These are phyloP conservation scores for Quercus variabilis DNA, from an alignment of 306 rosid genomes.

Conservation along the genomic window DNA sequence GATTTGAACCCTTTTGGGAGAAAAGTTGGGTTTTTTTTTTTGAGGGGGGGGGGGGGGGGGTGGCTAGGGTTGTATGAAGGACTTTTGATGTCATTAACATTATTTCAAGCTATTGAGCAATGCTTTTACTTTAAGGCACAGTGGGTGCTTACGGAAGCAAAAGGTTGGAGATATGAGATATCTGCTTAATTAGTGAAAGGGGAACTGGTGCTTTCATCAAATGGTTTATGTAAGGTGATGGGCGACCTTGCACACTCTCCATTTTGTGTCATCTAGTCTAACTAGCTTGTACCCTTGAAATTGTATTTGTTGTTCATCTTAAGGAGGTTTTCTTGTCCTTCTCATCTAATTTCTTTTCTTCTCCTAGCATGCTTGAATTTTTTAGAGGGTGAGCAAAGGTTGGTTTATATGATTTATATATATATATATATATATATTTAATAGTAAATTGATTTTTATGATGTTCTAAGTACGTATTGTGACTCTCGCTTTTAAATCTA, in stretches of 20 bases:
- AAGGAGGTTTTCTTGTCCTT: background rate
- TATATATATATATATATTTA: too few species aligned
- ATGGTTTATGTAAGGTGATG: background rate
- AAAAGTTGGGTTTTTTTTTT: too few species aligned
- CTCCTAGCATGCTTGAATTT: background rate
- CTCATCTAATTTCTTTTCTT: background rate
- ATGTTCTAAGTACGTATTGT: background rate
- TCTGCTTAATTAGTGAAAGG: background rate
- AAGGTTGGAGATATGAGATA: background rate
- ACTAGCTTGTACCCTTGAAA: background rate
- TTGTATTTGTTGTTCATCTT: background rate
- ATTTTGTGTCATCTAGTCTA: background rate
- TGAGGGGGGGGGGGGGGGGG: too few species aligned
- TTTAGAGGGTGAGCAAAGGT: background rate
- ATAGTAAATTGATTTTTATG: background rate
- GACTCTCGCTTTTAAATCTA: background rate
- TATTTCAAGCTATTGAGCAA: background rate
- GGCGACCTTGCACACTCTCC: background rate
- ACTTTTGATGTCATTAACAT: background rate
- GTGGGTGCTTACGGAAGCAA: background rate
- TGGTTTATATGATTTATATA: background rate
- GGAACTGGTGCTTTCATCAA: background rate
- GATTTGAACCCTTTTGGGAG: background rate
- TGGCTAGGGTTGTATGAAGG: background rate
- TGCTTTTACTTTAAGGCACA: background rate